These are phyloP conservation scores for Ceratocystis destructans DNA, from an alignment of 2,329 filamentous ascomycete species.

Conservation along the genomic window DNA sequence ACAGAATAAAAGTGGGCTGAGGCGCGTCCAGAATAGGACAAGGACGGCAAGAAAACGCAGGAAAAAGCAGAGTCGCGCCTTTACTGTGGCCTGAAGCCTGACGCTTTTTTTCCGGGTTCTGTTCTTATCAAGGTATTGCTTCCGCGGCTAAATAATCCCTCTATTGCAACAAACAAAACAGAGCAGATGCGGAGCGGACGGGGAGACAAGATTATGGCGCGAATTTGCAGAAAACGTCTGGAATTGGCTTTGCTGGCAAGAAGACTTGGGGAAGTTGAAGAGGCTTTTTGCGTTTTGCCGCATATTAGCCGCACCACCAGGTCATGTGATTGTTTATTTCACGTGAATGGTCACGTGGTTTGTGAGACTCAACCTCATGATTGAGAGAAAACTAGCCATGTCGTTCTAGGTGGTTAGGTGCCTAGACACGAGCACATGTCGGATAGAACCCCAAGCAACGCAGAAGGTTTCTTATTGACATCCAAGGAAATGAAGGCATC, in stretches of 20 bases:
- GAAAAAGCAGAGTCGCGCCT: background rate
- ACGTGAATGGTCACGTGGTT: background rate
- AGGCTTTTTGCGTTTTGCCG: background rate
- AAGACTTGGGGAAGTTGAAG: background rate
- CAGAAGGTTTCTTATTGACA: no score
- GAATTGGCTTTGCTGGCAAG: background rate
- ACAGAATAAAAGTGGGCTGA: slow-evolving; percentile 2
- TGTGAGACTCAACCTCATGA: slow-evolving; percentile 7
- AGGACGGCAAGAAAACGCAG: background rate
- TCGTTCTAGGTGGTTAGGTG: no score
- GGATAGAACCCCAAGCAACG: no score
- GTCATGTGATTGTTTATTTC: background rate
- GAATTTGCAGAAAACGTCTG: background rate
- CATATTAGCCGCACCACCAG: background rate
- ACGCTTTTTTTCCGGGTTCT: background rate
- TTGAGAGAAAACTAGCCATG: no score
- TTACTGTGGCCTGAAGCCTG: background rate
- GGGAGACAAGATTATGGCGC: background rate
- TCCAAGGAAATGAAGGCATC: no score
- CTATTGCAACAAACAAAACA: background rate
- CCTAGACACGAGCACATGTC: no score
- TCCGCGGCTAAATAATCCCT: background rate
- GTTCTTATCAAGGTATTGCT: background rate
- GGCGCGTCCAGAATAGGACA: slow-evolving; percentile 2
- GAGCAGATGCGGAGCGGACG: background rate